phyloP scores from a whole-genome alignment of 495 filamentous ascomycete species.

The Endocarpon pusillum region DNA sequence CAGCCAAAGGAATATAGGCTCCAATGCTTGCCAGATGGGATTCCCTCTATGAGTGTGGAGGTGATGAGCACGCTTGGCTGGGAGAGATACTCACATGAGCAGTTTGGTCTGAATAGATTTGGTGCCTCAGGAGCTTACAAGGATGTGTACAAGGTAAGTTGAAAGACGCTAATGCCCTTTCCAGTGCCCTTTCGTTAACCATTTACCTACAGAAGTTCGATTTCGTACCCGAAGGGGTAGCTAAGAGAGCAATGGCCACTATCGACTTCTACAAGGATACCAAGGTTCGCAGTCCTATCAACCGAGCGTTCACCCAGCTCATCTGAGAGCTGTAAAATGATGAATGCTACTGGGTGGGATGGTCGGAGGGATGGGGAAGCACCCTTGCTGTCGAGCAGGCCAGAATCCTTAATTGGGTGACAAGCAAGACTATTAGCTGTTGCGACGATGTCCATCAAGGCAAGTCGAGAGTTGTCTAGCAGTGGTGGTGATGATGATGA shows the following conservation, averaged over 20 bases:
- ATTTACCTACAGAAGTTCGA: conserved; percentile 67
- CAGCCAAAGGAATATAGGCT: conserved; percentile 90
- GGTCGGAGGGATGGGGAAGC: too few relatives aligned
- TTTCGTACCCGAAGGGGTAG: conserved; percentile 89
- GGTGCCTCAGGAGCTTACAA: conserved; percentile 94
- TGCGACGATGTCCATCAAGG: too few relatives aligned
- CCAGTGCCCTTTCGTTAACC: conserved; percentile 3
- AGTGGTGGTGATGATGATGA: too few relatives aligned
- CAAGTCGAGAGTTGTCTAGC: too few relatives aligned
- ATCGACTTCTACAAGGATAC: conserved; percentile 94
- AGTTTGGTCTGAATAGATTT: conserved; percentile 97
- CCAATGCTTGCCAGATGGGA: conserved; percentile 79
- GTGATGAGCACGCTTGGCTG: conserved; percentile 86
- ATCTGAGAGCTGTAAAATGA: conserved; percentile 33
- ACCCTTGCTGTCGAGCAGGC: too few relatives aligned
- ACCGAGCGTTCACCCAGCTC: conserved; percentile 78
- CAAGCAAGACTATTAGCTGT: too few relatives aligned
- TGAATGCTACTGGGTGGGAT: too few relatives aligned
- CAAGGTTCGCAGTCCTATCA: conserved; percentile 79
- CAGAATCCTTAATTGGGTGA: too few relatives aligned
- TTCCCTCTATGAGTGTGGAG: conserved; percentile 86
- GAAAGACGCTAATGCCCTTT: background rate
- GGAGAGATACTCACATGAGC: conserved; percentile 97
- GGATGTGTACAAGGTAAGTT: conserved; percentile 82
- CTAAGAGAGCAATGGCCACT: conserved; percentile 81